A percentile compares a stretch with the other conserved stretches of the same genome.
Evolutionary conservation across 2,329 filamentous ascomycete genomes (phyloP).

Genomic region (Colletotrichum acutatum): DNA sequence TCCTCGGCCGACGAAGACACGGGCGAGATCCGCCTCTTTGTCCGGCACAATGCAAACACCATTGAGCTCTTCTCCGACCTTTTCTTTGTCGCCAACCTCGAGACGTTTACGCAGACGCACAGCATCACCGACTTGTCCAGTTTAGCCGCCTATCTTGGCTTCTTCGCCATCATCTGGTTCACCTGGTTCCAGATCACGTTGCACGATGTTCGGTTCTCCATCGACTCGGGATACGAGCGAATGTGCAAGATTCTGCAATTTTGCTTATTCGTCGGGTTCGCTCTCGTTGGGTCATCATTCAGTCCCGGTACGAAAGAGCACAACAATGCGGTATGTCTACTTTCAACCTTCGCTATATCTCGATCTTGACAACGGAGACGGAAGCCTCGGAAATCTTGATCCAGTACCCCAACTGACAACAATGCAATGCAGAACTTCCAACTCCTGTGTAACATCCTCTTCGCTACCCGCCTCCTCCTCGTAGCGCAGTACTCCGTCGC

Average conservation of each 20-base stretch:
- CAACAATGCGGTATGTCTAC: constrained; percentile 45
- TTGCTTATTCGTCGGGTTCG: constrained; percentile 65
- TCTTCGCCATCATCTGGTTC: constrained; percentile 67
- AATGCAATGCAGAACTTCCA: constrained; percentile 47
- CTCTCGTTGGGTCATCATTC: constrained; percentile 60
- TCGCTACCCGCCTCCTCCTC: constrained; percentile 43
- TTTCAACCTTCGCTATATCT: background rate
- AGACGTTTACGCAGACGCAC: constrained; percentile 65
- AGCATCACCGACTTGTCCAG: constrained; percentile 60
- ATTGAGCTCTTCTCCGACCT: constrained; percentile 70
- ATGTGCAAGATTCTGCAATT: constrained; percentile 64
- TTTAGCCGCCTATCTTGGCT: constrained; percentile 58
- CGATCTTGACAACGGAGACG: background rate
- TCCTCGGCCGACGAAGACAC: constrained; percentile 13
- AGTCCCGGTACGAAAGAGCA: constrained; percentile 49
- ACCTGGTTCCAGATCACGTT: constrained; percentile 69
- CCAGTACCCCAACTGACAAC: background rate
- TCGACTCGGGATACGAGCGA: constrained; percentile 65
- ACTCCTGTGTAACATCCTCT: constrained; percentile 51
- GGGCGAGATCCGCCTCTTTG: constrained; percentile 21
- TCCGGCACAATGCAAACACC: constrained; percentile 57
- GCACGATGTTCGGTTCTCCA: constrained; percentile 67
- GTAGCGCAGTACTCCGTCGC: constrained; percentile 49
- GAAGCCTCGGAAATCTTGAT: background rate
- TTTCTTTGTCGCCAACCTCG: constrained; percentile 70